Evolutionary conservation across 768 basidiomycete genomes (phyloP), one percentile per base, ranked within the genome.

Genomic region (Phlebiopsis gigantea): DNA sequence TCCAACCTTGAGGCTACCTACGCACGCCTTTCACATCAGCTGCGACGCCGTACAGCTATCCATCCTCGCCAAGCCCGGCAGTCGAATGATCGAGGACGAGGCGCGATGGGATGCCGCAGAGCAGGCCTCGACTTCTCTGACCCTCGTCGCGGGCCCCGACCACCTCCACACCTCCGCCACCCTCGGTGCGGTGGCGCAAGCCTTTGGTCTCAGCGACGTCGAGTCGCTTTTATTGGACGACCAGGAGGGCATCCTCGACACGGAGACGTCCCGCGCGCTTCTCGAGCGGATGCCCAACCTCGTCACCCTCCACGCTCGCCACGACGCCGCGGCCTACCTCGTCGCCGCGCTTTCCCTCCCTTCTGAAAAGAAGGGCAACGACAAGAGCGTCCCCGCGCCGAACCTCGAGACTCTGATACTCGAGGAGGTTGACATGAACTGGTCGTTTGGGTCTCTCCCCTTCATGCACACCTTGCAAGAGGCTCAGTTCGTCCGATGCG

Each of bases 381-480:
- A 39, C 50, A 8, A 10, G 6, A 5, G 46, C 28, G 15, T 31
- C 10, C 52, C 41, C 31, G 12, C 53, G 15, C 52, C 52, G 29
- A 10, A 17, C 24, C 58, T 59, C 21, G 53, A 55, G 19, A 22
- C n/a, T 4, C 47, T 59, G 9, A 39, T 46, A 4, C 46, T 59
- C 7, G 30, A 59, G n/a, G 44, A 47, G 22, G 58, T 55, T 22
- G 51, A 59, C 46, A 55, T 51, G 58, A 22, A 41, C 48, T 55
- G 58, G 58, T 22, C 34, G 1, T 43, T 49, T 17, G 29, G 34
- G 30, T 21, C 43, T 10, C 21, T 31, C n/a, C 57, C 57, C 19
- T 47, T 46, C n/a, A 24, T 59, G n/a, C 47, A 59, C n/a, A 9
- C 24, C 10, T 54, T 59, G 25, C 58, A 59, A 31, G 58, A 59